These are phyloP conservation scores for Annulohypoxylon bovei DNA, from an alignment of 495 filamentous ascomycete species.

Conservation along the genomic window DNA sequence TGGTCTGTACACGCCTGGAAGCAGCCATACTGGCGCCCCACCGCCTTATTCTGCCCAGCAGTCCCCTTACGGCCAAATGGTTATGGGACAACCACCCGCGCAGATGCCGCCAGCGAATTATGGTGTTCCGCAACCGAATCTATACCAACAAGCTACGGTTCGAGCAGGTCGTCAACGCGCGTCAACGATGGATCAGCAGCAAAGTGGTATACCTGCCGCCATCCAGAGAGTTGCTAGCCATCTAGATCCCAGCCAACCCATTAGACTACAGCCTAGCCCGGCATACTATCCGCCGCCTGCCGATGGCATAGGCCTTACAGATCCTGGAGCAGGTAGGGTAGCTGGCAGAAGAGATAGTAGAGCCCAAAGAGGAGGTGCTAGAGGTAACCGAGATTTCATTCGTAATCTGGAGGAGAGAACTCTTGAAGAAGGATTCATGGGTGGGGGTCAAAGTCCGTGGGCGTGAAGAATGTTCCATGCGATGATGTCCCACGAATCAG, in stretches of 20 bases:
- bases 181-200: constrained; percentile 93
- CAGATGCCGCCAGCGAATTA: constrained; percentile 79
- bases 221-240: constrained; percentile 98
- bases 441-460: constrained; percentile 58
- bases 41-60: constrained; percentile 84
- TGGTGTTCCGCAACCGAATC: constrained; percentile 66
- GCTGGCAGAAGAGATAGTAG: constrained; percentile 82
- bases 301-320: constrained; percentile 72
- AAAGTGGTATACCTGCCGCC: constrained; percentile 87
- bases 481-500: constrained; percentile 1
- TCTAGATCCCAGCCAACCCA: constrained; percentile 93
- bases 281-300: constrained; percentile 98
- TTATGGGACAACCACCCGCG: constrained; percentile 70
- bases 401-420: constrained; percentile 93
- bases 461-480: constrained; percentile 53
- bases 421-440: constrained; percentile 82
- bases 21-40: constrained; percentile 72
- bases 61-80: constrained; percentile 78
- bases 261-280: constrained; percentile 92
- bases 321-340: constrained; percentile 66
- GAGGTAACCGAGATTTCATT: constrained; percentile 86
- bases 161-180: constrained; percentile 87
- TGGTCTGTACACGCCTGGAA: constrained; percentile 77
- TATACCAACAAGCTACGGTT: constrained; percentile 88
- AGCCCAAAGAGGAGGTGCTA: constrained; percentile 65